phyloP scores from a whole-genome alignment of 306 rosid species.

The Canavalia ensiformis region DNA sequence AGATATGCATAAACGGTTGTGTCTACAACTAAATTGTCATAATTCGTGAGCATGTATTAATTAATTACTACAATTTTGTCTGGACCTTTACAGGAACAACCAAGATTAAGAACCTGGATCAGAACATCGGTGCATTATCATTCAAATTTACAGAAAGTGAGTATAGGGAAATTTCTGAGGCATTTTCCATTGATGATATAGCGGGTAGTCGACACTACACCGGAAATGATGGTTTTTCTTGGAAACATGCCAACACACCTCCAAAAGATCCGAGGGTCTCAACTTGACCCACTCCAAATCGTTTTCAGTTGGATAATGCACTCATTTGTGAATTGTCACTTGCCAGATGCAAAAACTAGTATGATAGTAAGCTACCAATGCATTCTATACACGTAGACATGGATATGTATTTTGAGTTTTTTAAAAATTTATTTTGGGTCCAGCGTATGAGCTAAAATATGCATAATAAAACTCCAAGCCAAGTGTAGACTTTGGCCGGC shows the following conservation, averaged over 20 bases:
- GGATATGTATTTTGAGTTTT: no score
- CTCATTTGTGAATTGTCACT: neutral
- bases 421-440: no score
- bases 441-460: no score
- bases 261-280: slow-evolving; percentile 33
- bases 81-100: neutral
- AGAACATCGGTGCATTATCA: neutral
- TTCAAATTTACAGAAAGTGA: slow-evolving; percentile 54
- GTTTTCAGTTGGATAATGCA: slow-evolving; percentile 33
- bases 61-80: neutral
- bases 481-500: no score
- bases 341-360: no score
- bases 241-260: slow-evolving; percentile 65
- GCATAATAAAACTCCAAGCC: no score
- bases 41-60: neutral
- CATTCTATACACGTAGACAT: no score
- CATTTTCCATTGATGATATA: slow-evolving; percentile 56
- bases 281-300: slow-evolving; percentile 39
- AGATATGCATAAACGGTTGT: no score
- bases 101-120: slow-evolving; percentile 61
- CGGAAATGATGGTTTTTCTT: neutral
- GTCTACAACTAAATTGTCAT: no score
- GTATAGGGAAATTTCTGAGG: slow-evolving; percentile 55
- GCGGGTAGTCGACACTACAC: slow-evolving; percentile 47
- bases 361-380: no score